Evolutionary conservation across 2,329 filamentous ascomycete species (phyloP), one percentile per base, ranked within the genome.

Genomic region (Fusarium duplospermum): DNA sequence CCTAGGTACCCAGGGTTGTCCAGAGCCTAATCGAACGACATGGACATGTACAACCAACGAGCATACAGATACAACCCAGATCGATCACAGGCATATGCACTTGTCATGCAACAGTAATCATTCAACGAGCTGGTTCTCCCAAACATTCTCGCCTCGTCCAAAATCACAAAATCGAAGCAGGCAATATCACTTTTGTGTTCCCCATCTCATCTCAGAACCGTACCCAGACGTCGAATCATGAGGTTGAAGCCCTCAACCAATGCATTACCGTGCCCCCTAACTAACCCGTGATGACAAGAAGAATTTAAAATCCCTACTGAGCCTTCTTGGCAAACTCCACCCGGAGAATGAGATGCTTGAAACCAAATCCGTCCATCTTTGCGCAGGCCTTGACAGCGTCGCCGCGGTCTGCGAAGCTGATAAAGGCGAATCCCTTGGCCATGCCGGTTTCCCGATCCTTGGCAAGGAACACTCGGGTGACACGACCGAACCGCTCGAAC

Each of bases 391-490:
- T 94, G 78, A 94, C 93, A 77, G 96, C 96, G 84, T 99, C 96
- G 77, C 88, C 85, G 78, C 96, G 89, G 84, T 99, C 96, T 70
- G 93, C 94, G 82, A 96, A 99, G 84, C 94, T 97, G 88, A 99
- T 97, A 84, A 99, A 99, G 29, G 97, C 97, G 83, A 99, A 99
- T 73, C 96, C 96, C 91, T 99, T 99, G 79, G 96, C 96, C 83
- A 96, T 88, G 71, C 95, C 94, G 45, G 96, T 99, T 80, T 99
- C 96, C 82, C 96, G 89, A 87, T 99, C 96, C 89, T 98, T 98
- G 80, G 96, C 96, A 80, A 99, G 86, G 89, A 99, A 99, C 60
- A 99, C 96, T 84, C 96, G 92, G 66, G 96, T 98, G 82, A 99
- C 96, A 78, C 95, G 94, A 81, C 96, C 96, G 83, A 96, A 98